Conservation (phyloP, 2,329 filamentous ascomycete genomes). For the Fusarium agapanthi region DNA sequence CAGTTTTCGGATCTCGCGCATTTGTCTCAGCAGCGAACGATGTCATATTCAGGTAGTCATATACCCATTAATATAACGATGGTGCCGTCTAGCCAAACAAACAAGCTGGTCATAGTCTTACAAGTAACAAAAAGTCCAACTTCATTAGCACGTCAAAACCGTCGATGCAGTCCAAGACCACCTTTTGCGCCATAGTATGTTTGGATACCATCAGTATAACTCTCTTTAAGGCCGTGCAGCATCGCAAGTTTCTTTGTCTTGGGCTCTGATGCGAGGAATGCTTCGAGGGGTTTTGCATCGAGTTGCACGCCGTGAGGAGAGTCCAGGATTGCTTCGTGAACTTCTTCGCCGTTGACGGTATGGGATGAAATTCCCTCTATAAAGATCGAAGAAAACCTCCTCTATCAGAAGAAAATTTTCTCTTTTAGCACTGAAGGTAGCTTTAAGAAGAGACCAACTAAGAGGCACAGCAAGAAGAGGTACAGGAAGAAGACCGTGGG, state of each 20-base stretch:
- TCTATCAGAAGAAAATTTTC: too few relatives aligned
- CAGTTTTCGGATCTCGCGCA: background rate
- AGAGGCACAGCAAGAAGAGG: too few relatives aligned
- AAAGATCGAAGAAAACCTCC: too few relatives aligned
- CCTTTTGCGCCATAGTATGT: constrained; percentile 25
- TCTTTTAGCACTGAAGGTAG: too few relatives aligned
- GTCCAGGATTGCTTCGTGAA: constrained; percentile 33
- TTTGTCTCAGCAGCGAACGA: rapidly evolving
- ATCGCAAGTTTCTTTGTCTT: constrained; percentile 36
- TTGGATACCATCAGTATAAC: background rate
- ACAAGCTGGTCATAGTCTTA: background rate
- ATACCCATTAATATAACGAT: background rate
- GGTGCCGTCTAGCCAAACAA: background rate
- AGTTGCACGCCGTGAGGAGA: constrained; percentile 34
- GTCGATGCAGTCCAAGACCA: constrained; percentile 30
- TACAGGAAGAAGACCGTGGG: too few relatives aligned
- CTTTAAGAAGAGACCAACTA: too few relatives aligned
- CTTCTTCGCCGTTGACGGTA: background rate
- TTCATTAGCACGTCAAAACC: constrained; percentile 3
- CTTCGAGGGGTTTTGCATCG: constrained; percentile 25
- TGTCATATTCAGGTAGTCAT: background rate
- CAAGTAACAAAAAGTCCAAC: background rate
- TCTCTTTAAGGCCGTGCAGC: constrained; percentile 39
- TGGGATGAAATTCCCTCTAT: too few relatives aligned
- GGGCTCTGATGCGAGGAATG: constrained; percentile 31